A percentile compares a stretch with the other conserved stretches of the same genome.
Evolutionary conservation across 2,329 filamentous ascomycete genomes (phyloP).

Genomic region (Lojkania enalia): DNA sequence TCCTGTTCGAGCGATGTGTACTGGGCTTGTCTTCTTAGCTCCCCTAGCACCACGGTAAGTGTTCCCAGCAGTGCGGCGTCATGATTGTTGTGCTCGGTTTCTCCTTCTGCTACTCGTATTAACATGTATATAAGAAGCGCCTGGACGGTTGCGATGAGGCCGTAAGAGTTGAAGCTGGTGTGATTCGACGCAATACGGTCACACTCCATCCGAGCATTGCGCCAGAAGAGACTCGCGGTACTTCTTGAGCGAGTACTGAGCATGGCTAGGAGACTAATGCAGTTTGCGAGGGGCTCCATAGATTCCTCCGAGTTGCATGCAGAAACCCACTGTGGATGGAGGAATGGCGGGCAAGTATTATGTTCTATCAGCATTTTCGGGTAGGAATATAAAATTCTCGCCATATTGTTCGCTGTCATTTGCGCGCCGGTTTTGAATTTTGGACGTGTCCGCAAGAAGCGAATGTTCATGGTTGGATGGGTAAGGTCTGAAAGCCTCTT

Average conservation of each 20-base stretch:
- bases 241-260: conserved; percentile 36
- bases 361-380: conserved; percentile 46
- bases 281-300: conserved; percentile 47
- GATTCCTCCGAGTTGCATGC: conserved; percentile 22
- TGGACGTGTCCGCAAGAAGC: too few species aligned
- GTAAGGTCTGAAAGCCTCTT: too few species aligned
- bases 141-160: conserved; percentile 49
- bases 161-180: conserved; percentile 46
- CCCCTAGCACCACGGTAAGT: too few species aligned
- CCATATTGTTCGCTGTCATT: conserved; percentile 43
- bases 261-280: conserved; percentile 50
- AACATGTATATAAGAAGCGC: conserved; percentile 51
- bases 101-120: conserved; percentile 49
- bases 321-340: conserved; percentile 42
- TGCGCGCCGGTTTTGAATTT: conserved; percentile 31
- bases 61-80: conserved; percentile 45
- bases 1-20: too few species aligned
- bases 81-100: conserved; percentile 49
- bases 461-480: too few species aligned
- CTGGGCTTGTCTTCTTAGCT: too few species aligned
- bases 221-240: conserved; percentile 51
- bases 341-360: conserved; percentile 49
- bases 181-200: conserved; percentile 45
- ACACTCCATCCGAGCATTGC: conserved; percentile 50
- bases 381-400: conserved; percentile 49